Base-by-base conservation (phyloP, 148 eudicot species). In the Selenicereus undatus region DNA sequence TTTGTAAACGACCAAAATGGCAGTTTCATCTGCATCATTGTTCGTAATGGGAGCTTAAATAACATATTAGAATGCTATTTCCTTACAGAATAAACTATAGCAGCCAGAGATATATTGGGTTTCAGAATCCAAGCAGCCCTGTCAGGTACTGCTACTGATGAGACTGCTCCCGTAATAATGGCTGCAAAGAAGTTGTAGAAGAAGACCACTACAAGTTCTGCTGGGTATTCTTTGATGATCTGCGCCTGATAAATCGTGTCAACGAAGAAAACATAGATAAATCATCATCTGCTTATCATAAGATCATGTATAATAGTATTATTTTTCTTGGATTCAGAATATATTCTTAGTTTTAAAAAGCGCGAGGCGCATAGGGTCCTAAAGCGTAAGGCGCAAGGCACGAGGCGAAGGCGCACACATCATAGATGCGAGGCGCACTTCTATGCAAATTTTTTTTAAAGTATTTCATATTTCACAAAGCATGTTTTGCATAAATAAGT, bases 141-240 rank as follows among this genome's bases (percentile, higher is more conserved):
- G 80, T 88, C 77, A 1, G 90, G 86, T 74, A 82, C 97, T 1
- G 89, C 70, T 36, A 90, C 74, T 21, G 80, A 54, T 16, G 89
- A 87, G 26, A 90, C 85, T 11, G 88, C 62, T 27, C 85, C 91
- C 12, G 89, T 76, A 48, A 91, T 76, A 6, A 89, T 71, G 80
- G 88, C 88, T 45, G 86, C 92, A 62, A 74, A 83, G 56, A 87
- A 69, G 76, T 78, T 88, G 86, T 93, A 91, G 84, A 90, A 91
- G 88, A 93, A 93, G 24, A 90, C 86, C 29, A 93, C 89, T 3
- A 86, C 86, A 18, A 91, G 64, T 74, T 93, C 97, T 43, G 94
- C 87, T 10, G 94, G 97, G 76, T 90, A 93, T 60, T 90, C 93
- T 74, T 88, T 90, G 77, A 93, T 84, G 70, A 93, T 90, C 50